phyloP scores from a whole-genome alignment of 805 yeast genomes.

The Debaryomyces castellii region DNA sequence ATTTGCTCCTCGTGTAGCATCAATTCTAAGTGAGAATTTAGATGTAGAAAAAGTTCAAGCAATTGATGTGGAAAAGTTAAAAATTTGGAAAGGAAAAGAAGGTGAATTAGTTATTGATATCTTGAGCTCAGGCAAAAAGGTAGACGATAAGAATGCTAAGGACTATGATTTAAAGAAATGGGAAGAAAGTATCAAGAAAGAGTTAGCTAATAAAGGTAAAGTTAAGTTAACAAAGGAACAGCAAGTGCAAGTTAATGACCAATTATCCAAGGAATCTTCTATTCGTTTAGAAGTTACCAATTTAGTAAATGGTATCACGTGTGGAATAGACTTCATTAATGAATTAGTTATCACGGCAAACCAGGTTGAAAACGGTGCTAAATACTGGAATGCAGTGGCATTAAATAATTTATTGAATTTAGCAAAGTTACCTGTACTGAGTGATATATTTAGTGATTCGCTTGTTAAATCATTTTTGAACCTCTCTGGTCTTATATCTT shows the following conservation, averaged over 20 bases:
- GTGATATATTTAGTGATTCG: constrained; percentile 38
- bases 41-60: constrained; percentile 29
- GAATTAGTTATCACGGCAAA: constrained; percentile 52
- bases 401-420: constrained; percentile 49
- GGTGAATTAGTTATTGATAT: constrained; percentile 71
- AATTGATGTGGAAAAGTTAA: constrained; percentile 50
- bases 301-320: constrained; percentile 36
- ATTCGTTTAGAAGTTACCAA: constrained; percentile 50
- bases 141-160: constrained; percentile 68
- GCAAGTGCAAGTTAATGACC: constrained; percentile 57
- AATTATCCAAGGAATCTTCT: constrained; percentile 58
- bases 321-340: constrained; percentile 53
- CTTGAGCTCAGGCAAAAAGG: constrained; percentile 41
- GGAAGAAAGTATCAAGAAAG: constrained; percentile 83
- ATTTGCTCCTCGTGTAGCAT: constrained; percentile 51
- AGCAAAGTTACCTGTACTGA: constrained; percentile 30
- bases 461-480: constrained; percentile 53
- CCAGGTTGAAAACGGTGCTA: constrained; percentile 61
- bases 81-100: constrained; percentile 67
- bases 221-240: constrained; percentile 75
- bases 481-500: constrained; percentile 51
- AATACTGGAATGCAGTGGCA: constrained; percentile 72
- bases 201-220: constrained; percentile 59
- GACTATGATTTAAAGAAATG: constrained; percentile 85
- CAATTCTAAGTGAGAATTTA: constrained; percentile 45